These are phyloP conservation scores for Cylindrodendrum hubeiense DNA, from an alignment of 2,329 filamentous ascomycete genomes.

Conservation along the genomic window DNA sequence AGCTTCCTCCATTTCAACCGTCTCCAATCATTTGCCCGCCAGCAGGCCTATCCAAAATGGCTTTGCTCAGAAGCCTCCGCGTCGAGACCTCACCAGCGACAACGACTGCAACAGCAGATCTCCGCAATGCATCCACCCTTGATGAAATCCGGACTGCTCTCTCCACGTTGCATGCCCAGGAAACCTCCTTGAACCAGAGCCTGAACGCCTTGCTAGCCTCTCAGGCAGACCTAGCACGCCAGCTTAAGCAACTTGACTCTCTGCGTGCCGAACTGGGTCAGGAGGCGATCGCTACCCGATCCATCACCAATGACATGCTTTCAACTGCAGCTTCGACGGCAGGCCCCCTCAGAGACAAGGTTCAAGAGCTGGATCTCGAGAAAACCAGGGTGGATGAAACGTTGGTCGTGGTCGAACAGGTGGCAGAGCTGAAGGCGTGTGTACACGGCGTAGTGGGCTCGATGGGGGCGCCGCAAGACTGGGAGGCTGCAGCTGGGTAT, in stretches of 20 bases:
- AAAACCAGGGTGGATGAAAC: conserved; percentile 93
- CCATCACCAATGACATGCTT: conserved; percentile 91
- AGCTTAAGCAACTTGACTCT: conserved; percentile 90
- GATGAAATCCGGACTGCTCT: no score
- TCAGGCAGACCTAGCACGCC: conserved; percentile 62
- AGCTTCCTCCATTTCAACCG: no score
- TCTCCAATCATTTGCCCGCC: no score
- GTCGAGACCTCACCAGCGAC: no score
- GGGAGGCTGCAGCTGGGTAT: conserved; percentile 95
- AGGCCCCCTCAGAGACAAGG: conserved; percentile 84
- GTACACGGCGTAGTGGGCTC: conserved; percentile 95
- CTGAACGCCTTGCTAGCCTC: neutral
- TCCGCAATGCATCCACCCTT: no score
- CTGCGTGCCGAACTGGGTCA: conserved; percentile 88
- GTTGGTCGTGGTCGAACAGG: conserved; percentile 92
- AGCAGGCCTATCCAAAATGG: no score
- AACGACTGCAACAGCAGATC: no score
- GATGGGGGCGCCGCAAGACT: conserved; percentile 98
- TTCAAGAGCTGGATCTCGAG: conserved; percentile 89
- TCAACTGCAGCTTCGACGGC: conserved; percentile 87
- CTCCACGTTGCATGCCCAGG: no score
- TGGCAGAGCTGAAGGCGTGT: conserved; percentile 96
- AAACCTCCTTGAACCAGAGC: no score
- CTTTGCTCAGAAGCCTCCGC: no score
- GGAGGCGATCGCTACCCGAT: conserved; percentile 84